These are phyloP conservation scores for Raddia distichophylla DNA, from an alignment of 176 grass and related monocot genomes.

Conservation along the genomic window DNA sequence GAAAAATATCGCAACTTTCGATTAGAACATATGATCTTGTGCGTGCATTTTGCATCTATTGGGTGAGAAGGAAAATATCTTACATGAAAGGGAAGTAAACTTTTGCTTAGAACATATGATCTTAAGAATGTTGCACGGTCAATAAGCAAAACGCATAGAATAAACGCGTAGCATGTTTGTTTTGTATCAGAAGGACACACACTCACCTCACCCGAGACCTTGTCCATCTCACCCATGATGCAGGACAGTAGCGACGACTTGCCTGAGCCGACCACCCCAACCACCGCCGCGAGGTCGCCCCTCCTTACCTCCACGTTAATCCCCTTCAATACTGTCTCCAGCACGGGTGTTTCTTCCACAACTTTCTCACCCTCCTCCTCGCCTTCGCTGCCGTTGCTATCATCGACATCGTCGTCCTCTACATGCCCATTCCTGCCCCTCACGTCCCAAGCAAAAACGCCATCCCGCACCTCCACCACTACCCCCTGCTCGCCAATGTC, in stretches of 20 bases:
- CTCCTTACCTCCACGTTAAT: constrained; percentile 46
- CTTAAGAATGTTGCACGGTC: neutral
- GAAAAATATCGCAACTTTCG: neutral
- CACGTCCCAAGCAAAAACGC: constrained; percentile 57
- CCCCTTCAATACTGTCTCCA: constrained; percentile 53
- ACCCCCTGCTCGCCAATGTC: neutral
- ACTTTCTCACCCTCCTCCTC: constrained; percentile 22
- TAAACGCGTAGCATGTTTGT: neutral
- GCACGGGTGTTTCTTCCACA: constrained; percentile 24
- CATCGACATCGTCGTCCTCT: neutral
- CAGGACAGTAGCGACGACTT: constrained; percentile 75
- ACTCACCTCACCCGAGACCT: constrained; percentile 59
- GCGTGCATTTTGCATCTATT: neutral
- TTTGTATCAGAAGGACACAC: neutral
- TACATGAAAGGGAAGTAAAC: neutral
- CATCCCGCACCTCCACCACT: constrained; percentile 43
- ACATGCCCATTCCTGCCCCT: constrained; percentile 32
- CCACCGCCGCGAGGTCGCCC: constrained; percentile 57
- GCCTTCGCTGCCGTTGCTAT: neutral
- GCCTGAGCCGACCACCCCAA: constrained; percentile 63
- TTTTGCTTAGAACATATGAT: neutral
- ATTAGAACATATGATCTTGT: neutral
- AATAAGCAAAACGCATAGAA: constrained; percentile 10
- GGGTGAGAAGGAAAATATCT: neutral
- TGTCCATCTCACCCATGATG: constrained; percentile 74